Base-by-base conservation (phyloP, 192 early-diverging fungal species). In the Coemansia javaensis region DNA sequence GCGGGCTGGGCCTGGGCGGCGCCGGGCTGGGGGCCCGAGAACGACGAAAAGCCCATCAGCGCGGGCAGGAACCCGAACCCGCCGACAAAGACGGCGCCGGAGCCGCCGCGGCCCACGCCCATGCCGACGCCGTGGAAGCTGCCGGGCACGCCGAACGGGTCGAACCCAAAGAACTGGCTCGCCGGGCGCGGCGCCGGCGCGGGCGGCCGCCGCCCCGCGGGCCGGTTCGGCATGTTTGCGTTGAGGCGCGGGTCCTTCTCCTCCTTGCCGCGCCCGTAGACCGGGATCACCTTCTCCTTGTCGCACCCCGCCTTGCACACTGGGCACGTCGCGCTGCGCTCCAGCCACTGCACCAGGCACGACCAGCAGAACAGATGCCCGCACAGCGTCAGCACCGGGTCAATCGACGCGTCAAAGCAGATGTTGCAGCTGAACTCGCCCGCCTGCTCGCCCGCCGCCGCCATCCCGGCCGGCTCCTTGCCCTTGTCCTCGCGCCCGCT, bases 231-330 rank as follows among this genome's bases (percentile, higher is more conserved):
- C 23, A 86, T 79, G 14, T 55, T 56, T 18, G 63, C 32, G 20
- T 66, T 59, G 7, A 56, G 52, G 22, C 75, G 67, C 44, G 88
- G 88, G 48, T 90, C 88, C 47, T 80, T 80, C 38, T 81, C 79
- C 49, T 88, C 84, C 51, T 79, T 81, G 22, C 88, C 88, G 24
- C 88, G 80, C 17, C 86, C 86, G 49, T 90, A 90, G 24, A 90
- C 79, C 0, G 88, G 88, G 48, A 90, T 88, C 17, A 90, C 85
- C 51, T 90, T 88, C 31, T 88, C 85, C 50, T 84, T 82, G 16
- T 83, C 85, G 63, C 86, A 88, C 28, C 88, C 88, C 2, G 86
- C 88, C 60, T 90, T 90, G 49, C 88, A 90, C 13, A 90, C 86
- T 5, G 88, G 88, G 39, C 88, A 90, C 1, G 84, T 82, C 20